A percentile compares a stretch with the other conserved stretches of the same genome.
Conservation (phyloP, 345 rosid species). For the thale cress (Arabidopsis thaliana) region TAIR10.1 NC_003075.7:6153001-6153500, state of each 20-base stretch:
- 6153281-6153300: conserved; percentile 10
- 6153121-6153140: neutral
- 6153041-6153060: conserved; percentile 1
- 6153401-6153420: conserved; percentile 8
- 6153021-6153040: neutral
- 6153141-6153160: neutral
- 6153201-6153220: neutral
- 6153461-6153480: conserved; percentile 15
- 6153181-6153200: neutral
- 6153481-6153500: neutral
- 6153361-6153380: conserved; percentile 7
- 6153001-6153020: neutral
- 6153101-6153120: neutral
- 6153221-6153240: neutral
- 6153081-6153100: neutral
- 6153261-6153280: conserved; percentile 17
- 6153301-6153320: conserved; percentile 34
- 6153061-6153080: conserved; percentile 3
- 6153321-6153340: neutral
- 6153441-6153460: neutral
- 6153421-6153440: conserved; percentile 5
- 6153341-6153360: conserved; percentile 13
- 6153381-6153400: conserved; percentile 18
- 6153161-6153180: neutral
- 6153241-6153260: conserved; percentile 21